A percentile compares a stretch with the other conserved stretches of the same genome.
Conservation (phyloP, 768 basidiomycete genomes). For the Exsudoporus frostii region DNA sequence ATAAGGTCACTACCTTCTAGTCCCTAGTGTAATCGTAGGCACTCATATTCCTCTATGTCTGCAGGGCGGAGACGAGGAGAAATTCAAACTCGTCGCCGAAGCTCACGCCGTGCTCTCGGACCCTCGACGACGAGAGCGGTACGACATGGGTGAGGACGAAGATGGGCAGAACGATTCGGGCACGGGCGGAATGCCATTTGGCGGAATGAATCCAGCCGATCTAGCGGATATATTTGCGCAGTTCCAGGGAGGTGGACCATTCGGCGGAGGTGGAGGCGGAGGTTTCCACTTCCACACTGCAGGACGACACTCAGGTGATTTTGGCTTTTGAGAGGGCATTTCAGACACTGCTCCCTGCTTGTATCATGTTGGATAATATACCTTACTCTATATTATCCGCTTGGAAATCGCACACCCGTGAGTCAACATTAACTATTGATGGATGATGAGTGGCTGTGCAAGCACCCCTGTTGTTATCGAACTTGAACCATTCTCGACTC, state of each 20-base stretch:
- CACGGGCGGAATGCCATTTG: constrained; percentile 39
- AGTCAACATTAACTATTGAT: neutral
- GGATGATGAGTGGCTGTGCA: neutral
- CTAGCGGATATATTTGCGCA: constrained; percentile 63
- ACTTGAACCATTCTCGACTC: neutral
- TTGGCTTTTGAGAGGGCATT: constrained; percentile 15
- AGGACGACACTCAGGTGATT: constrained; percentile 9
- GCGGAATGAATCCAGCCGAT: constrained; percentile 45
- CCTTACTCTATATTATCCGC: constrained; percentile 3
- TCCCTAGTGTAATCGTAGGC: neutral
- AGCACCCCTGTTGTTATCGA: constrained; percentile 19
- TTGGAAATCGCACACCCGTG: constrained; percentile 7
- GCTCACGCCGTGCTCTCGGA: constrained; percentile 83
- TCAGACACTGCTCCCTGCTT: neutral
- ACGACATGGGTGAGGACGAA: constrained; percentile 81
- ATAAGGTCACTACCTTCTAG: constrained; percentile 52
- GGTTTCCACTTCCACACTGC: constrained; percentile 31
- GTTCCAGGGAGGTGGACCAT: constrained; percentile 45
- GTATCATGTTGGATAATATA: constrained; percentile 6
- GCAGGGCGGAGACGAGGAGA: constrained; percentile 91
- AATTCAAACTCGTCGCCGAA: constrained; percentile 88
- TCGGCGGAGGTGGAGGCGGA: constrained; percentile 30
- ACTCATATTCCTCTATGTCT: constrained; percentile 8
- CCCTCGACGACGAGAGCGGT: constrained; percentile 64
- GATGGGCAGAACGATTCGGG: constrained; percentile 54